phyloP scores from a whole-genome alignment of 257 asterid species.

The Ballota nigra region DNA sequence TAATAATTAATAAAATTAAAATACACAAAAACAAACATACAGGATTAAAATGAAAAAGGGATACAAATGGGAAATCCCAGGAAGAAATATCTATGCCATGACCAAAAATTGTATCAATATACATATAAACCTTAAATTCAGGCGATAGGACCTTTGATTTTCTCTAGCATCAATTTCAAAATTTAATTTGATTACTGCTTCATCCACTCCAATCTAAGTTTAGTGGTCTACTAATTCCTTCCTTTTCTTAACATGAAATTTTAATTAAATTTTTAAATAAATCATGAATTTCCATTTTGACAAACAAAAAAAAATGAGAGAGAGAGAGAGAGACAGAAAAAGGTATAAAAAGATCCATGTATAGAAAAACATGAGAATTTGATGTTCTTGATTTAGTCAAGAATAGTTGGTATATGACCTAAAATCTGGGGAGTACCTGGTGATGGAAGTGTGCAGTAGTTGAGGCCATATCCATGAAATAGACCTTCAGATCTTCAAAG shows the following conservation, averaged over 20 bases:
- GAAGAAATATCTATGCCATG: not conserved
- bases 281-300: not conserved
- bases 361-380: no score
- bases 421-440: not conserved
- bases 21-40: not conserved
- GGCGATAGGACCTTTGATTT: not conserved
- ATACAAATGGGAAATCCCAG: not conserved
- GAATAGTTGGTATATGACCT: not conserved
- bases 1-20: not conserved
- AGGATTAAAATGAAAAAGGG: not conserved
- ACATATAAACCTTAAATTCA: not conserved
- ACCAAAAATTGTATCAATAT: not conserved
- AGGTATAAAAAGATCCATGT: not conserved
- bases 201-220: not conserved
- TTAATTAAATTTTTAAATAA: not conserved
- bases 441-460: not conserved
- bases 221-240: not conserved
- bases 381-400: not conserved
- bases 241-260: not conserved
- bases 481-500: not conserved
- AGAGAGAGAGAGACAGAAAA: not conserved
- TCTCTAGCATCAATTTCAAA: not conserved
- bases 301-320: not conserved
- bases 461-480: not conserved
- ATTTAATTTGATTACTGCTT: not conserved